Evolutionary conservation across 495 filamentous ascomycete species (phyloP), one percentile per base, ranked within the genome.

Genomic region (Neurospora africana): DNA sequence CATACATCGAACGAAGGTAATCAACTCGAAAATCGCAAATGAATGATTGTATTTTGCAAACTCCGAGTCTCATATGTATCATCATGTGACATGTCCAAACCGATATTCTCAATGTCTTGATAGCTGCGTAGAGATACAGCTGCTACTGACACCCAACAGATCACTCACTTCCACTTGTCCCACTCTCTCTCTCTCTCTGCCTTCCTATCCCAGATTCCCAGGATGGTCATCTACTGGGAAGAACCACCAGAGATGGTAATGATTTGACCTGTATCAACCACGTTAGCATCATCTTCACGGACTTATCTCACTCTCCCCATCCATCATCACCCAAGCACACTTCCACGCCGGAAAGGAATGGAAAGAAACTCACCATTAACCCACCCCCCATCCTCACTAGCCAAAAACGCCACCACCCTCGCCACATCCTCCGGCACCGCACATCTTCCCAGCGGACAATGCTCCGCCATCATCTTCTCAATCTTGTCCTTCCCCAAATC

Each of bases 301-400:
- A n/a, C n/a, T n/a, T 15, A 43, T 43, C 68, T 19, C 61, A 9
- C 37, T 39, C 21, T 4, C 38, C 38, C 11, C 38, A 23, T 40
- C 38, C 39, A 27, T 36, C 39, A 40, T 40, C 39, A 40, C 15
- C 17, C 39, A 40, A 40, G 39, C 39, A 44, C 36, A 13, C 30
- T n/a, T 13, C 1, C 1, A 5, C 3, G 7, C 15, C 10, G 11
- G 2, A 35, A 17, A 65, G 2, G 8, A n/a, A n/a, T 1, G 8
- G 36, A 36, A 36, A 23, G 13, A 35, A 35, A 69, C 84, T 84
- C 80, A 83, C 87, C 87, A 78, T 89, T 89, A 53, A 89, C 82
- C 87, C 87, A 89, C 61, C 86, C 87, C 15, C 85, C 87, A 74
- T 89, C 87, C 77, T 88, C 83, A 69, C 83, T 85, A 36, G 84